These are phyloP conservation scores for Ostreobium quekettii DNA, from an alignment of 139 green algal species.

Conservation along the genomic window DNA sequence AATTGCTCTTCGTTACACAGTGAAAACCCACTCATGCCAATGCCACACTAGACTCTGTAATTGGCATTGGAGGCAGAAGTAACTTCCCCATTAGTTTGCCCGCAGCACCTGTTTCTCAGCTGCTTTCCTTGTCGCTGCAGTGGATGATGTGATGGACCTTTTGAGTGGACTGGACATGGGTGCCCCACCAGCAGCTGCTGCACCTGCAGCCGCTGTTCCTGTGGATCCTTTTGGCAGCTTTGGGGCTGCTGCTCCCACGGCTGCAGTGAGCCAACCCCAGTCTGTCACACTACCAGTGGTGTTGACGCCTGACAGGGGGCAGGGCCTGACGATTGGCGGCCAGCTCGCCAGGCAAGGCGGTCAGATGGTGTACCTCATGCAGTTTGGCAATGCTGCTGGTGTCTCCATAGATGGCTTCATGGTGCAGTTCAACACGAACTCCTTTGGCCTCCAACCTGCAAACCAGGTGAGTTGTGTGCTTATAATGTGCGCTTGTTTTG, in stretches of 20 bases:
- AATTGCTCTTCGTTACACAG: too few relatives aligned
- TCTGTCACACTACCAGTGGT: slow-evolving; percentile 44
- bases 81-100: too few relatives aligned
- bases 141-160: slow-evolving; percentile 26
- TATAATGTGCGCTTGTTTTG: too few relatives aligned
- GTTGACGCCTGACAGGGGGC: slow-evolving; percentile 51
- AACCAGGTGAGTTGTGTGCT: slow-evolving; percentile 45
- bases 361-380: slow-evolving; percentile 54
- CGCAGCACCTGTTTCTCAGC: background rate
- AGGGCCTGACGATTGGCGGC: slow-evolving; percentile 67
- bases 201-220: background rate
- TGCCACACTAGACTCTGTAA: too few relatives aligned
- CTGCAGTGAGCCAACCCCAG: slow-evolving; percentile 17
- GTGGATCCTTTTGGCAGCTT: slow-evolving; percentile 34
- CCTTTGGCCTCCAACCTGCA: slow-evolving; percentile 67
- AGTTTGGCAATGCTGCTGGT: slow-evolving; percentile 52
- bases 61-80: too few relatives aligned
- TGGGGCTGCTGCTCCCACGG: slow-evolving; percentile 22
- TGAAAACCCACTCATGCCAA: too few relatives aligned
- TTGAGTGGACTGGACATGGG: slow-evolving; percentile 47
- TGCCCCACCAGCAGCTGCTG: slow-evolving; percentile 12
- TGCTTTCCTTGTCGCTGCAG: background rate
- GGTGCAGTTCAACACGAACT: slow-evolving; percentile 92
- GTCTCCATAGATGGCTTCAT: slow-evolving; percentile 75
- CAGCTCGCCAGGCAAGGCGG: slow-evolving; percentile 39